A percentile compares a stretch with the other conserved stretches of the same genome.
Evolutionary conservation across 495 filamentous ascomycete genomes (phyloP).

Genomic region (Talaromyces nanjingensis): DNA sequence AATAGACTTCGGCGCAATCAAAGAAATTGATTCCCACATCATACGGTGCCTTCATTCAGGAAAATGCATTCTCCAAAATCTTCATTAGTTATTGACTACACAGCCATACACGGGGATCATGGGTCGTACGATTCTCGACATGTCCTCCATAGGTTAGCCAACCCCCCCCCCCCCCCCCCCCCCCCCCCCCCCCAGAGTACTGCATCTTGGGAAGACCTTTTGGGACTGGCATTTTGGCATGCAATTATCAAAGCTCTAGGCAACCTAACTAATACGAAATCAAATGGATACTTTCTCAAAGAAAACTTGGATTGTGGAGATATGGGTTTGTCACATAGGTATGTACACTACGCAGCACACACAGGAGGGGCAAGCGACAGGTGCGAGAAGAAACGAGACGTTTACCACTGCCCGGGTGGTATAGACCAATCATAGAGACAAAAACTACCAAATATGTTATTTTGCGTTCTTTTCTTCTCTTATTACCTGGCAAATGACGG

Average conservation of each 20-base stretch:
- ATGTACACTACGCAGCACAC: too few relatives aligned
- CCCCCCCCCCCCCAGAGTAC: too few relatives aligned
- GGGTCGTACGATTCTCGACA: constrained; percentile 52
- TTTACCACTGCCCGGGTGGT: not conserved
- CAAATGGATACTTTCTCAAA: too few relatives aligned
- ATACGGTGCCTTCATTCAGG: constrained; percentile 69
- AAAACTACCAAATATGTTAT: not conserved
- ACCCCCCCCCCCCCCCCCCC: too few relatives aligned
- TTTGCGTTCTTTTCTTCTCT: not conserved
- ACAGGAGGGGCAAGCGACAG: too few relatives aligned
- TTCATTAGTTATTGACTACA: not conserved
- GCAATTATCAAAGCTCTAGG: not conserved
- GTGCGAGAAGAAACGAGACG: not conserved
- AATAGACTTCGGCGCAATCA: constrained; percentile 49
- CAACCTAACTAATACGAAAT: too few relatives aligned
- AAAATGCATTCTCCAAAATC: constrained; percentile 47
- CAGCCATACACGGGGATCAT: not conserved
- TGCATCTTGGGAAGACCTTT: constrained; percentile 56
- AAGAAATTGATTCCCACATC: constrained; percentile 73
- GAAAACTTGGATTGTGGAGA: too few relatives aligned
- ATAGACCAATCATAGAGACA: not conserved
- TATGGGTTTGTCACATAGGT: too few relatives aligned
- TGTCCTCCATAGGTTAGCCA: constrained; percentile 76
- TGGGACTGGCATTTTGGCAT: not conserved
- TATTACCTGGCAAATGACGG: not conserved